Percentiles rank a stretch among this genome's conserved stretches.
Conservation (phyloP, 768 basidiomycete genomes). For the Leucocoprinus birnbaumii region DNA sequence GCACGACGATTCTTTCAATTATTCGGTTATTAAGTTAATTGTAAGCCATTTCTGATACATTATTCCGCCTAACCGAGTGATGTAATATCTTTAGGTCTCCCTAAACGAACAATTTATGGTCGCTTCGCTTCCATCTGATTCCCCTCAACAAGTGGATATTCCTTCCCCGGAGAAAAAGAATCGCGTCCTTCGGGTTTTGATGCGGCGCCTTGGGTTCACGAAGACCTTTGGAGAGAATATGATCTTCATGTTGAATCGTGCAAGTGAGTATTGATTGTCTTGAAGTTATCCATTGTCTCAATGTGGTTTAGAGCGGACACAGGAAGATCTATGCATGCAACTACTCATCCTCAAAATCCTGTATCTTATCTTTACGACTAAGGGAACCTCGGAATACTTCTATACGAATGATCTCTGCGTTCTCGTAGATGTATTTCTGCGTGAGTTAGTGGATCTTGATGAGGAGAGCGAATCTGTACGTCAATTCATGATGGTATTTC, state of each 20-base stretch:
- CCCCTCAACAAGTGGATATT: slow-evolving; percentile 13
- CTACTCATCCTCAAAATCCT: slow-evolving; percentile 91
- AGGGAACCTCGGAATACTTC: slow-evolving; percentile 92
- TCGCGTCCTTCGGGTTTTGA: slow-evolving; percentile 78
- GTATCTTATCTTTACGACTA: slow-evolving; percentile 92
- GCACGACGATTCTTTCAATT: slow-evolving; percentile 92
- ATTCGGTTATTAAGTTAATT: slow-evolving; percentile 91
- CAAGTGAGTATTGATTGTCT: slow-evolving; percentile 53
- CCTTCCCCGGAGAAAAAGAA: slow-evolving; percentile 40
- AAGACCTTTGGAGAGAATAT: slow-evolving; percentile 98
- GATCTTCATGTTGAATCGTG: slow-evolving; percentile 98
- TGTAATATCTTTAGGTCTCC: slow-evolving; percentile 55
- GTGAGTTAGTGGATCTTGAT: slow-evolving; percentile 87
- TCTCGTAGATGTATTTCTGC: slow-evolving; percentile 95
- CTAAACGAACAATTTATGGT: slow-evolving; percentile 99
- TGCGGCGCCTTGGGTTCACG: slow-evolving; percentile 80
- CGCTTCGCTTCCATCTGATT: slow-evolving; percentile 48
- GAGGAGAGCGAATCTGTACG: slow-evolving; percentile 91
- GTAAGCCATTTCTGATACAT: slow-evolving; percentile 42
- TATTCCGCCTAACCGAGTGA: slow-evolving; percentile 6
- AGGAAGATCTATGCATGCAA: slow-evolving; percentile 94
- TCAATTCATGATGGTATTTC: slow-evolving; percentile 14
- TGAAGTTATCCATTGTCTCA: not conserved
- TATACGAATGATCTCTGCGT: slow-evolving; percentile 98
- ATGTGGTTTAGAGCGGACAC: slow-evolving; percentile 58